Conservation (phyloP, 192 early-diverging fungal genomes). For the Allomyces javanicus region DNA sequence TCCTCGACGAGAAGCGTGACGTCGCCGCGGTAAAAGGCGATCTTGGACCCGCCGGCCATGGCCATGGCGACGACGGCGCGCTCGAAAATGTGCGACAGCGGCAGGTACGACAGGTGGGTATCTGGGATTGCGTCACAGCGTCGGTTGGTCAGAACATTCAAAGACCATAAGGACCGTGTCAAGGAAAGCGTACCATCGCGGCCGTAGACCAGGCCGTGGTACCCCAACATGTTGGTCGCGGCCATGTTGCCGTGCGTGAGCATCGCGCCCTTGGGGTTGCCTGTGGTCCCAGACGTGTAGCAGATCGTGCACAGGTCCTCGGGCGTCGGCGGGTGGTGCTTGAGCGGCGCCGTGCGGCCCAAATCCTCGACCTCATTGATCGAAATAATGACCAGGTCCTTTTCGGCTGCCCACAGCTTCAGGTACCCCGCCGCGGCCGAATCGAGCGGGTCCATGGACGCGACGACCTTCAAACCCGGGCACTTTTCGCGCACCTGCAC, state of each 20-base stretch:
- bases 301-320: slow-evolving; percentile 50
- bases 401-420: slow-evolving; percentile 41
- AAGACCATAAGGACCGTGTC: slow-evolving; percentile 7
- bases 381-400: slow-evolving; percentile 35
- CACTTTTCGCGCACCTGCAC: slow-evolving; percentile 35
- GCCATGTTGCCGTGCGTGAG: slow-evolving; percentile 55
- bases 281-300: slow-evolving; percentile 77
- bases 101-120: slow-evolving; percentile 46
- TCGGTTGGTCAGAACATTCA: background rate
- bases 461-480: slow-evolving; percentile 46
- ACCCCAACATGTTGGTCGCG: slow-evolving; percentile 19
- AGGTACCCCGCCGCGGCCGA: slow-evolving; percentile 5
- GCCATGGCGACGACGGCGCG: slow-evolving; percentile 33
- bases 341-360: slow-evolving; percentile 29
- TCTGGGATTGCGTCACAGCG: slow-evolving; percentile 8
- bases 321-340: slow-evolving; percentile 34
- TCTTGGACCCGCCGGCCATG: slow-evolving; percentile 30
- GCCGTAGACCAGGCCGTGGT: slow-evolving; percentile 8
- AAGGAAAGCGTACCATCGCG: slow-evolving; percentile 4
- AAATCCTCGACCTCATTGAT: slow-evolving; percentile 33
- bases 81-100: slow-evolving; percentile 80
- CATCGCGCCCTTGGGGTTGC: slow-evolving; percentile 54
- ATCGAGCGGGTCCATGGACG: slow-evolving; percentile 50
- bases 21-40: slow-evolving; percentile 68
- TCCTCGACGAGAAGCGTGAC: slow-evolving; percentile 57